Base-by-base conservation (phyloP, 495 filamentous ascomycete genomes). In the Hypoxylon rickii region DNA sequence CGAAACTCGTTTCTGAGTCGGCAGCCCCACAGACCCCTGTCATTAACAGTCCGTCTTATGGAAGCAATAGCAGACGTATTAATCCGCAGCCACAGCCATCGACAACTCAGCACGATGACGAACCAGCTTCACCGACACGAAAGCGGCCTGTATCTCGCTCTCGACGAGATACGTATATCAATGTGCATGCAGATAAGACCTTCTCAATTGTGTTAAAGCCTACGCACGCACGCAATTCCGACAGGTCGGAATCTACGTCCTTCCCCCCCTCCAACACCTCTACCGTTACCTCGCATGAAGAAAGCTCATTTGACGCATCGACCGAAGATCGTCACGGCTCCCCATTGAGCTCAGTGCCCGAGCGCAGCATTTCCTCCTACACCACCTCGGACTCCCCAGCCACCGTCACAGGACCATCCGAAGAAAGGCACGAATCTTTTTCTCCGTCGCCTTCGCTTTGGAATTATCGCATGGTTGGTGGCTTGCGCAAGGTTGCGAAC, bases 381-480 rank as follows among this genome's bases (percentile, higher is more conserved):
- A 63, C 57, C 19, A 64, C 57, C 19, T 59, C 58, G 59, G 55
- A 44, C 64, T 65, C 55, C 51, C 62, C 61, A 39, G 58, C 74
- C 11, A 71, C 71, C 17, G 36, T 68, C 54, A 62, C 67, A n/a
- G 68, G 56, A 15, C 64, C 77, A 65, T 61, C 66, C 56, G 74
- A 78, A 37, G 76, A 78, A 69, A 67, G 61, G 61, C 62, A 50
- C 55, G 48, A 59, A 51, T 69, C 68, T 20, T 77, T 76, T 16
- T 55, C 57, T 8, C 78, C 79, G 47, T 69, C 68, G 19, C 77
- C 77, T 16, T 55, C 57, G 8, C 78, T 78, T 36, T 78, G 74
- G 73, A 79, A 78, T 66, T 80, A 80, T 58, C 73, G 74, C 54
- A 69, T 83, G 66, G 73, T 78, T 32, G 79, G 80, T 65, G 80